Evolutionary conservation across 441 rosid species (phyloP).

Genomic region (Viola pubescens): DNA sequence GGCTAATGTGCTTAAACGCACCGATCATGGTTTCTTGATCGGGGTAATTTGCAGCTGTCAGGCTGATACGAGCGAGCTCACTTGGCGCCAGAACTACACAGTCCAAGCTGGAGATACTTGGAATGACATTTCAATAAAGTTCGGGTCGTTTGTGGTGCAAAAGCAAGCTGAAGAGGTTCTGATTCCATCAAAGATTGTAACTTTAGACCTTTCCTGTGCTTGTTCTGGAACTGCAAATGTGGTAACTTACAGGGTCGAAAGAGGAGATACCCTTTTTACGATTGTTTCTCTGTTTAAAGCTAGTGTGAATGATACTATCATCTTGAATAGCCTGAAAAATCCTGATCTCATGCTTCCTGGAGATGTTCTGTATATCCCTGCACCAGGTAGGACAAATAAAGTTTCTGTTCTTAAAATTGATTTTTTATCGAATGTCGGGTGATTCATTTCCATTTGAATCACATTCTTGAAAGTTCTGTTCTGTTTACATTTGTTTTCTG

Average conservation of each 20-base stretch:
- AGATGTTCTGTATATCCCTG: constrained; percentile 12
- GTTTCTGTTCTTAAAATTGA: background rate
- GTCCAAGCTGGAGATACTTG: constrained; percentile 7
- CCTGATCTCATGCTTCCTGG: constrained; percentile 5
- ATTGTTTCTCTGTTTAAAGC: constrained; percentile 8
- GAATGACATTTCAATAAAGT: constrained; percentile 2
- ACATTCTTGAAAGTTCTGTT: background rate
- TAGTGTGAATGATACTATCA: background rate
- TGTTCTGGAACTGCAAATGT: constrained; percentile 6
- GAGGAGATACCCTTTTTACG: constrained; percentile 2
- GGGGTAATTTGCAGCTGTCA: constrained; percentile 11
- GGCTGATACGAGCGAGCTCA: background rate
- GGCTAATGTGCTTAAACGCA: constrained; percentile 10
- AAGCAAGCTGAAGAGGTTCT: background rate
- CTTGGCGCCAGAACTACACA: background rate
- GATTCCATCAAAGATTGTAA: background rate
- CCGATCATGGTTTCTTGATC: constrained; percentile 8
- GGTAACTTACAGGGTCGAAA: constrained; percentile 6
- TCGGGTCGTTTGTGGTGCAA: constrained; percentile 1
- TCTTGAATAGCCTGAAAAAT: constrained; percentile 4
- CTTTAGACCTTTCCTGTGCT: constrained; percentile 9
- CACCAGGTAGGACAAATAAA: constrained; percentile 1
- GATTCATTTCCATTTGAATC: background rate
- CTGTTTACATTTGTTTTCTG: background rate
- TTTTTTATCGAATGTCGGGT: background rate